Base-by-base conservation (phyloP, 2,329 filamentous ascomycete genomes). In the Podosphaera fusca region DNA sequence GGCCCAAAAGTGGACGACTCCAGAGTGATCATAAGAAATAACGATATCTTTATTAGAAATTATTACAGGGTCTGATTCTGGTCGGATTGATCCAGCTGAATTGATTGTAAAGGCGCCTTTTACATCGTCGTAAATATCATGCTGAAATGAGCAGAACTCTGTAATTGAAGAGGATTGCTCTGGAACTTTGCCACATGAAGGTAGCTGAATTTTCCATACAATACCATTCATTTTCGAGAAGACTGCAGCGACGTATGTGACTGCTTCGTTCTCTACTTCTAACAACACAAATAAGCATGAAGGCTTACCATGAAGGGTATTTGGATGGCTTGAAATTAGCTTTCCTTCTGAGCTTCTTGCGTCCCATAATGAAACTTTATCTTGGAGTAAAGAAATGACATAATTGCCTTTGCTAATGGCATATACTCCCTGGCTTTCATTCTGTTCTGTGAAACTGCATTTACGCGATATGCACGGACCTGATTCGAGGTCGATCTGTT, bases 21-120 rank as follows among this genome's bases (percentile, higher is more conserved):
- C 89, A 8, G 75, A 76, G 30, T 78, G 74, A 0, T 85, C 90
- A 66, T 92, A 94, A 0, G 88, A 92, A 33, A 94, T 80, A 10
- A 87, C 87, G 55, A 94, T 80, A 65, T 95, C 88, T 45, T 83
- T 80, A 9, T 87, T 85, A 67, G 95, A 94, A 0, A 86, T 79
- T 67, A 95, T 88, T 36, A 94, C 75, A 60, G 88, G 94, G 0
- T 84, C 85, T 3, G 86, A 85, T 9, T 81, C 78, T 2, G 82
- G 75, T 1, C 82, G 78, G 45, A 77, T 73, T 9, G 84, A 81
- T 1, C 88, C 89, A 1, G 87, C 88, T 55, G 88, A 87, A 64
- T 95, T 89, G 52, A 94, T 87, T 0, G 88, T 86, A 8, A 94
- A 72, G 21, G 94, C 75, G 61, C 81, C 81, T 12, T 78, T 75